Percentiles rank a stretch among this genome's conserved stretches.
Conservation (phyloP, 2,329 filamentous ascomycete species). For the Sclerotinia sclerotiorum region DNA sequence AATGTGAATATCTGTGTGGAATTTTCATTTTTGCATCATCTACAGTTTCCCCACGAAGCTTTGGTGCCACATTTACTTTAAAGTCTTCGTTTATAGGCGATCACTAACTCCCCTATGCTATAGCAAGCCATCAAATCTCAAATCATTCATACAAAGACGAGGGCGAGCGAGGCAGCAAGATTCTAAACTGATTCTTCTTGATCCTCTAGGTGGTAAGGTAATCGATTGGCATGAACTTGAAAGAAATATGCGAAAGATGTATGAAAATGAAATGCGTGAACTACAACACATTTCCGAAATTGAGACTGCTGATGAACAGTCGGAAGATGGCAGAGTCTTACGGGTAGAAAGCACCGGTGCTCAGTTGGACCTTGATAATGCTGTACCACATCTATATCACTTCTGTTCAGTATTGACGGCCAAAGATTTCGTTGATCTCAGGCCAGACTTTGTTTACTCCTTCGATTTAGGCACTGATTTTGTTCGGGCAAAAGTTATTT, state of each 20-base stretch:
- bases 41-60: not conserved
- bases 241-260: conserved; percentile 59
- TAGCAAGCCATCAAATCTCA: conserved; percentile 57
- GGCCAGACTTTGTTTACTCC: conserved; percentile 63
- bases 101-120: not conserved
- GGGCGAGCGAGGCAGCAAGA: conserved; percentile 62
- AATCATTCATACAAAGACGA: conserved; percentile 64
- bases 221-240: conserved; percentile 67
- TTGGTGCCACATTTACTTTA: not conserved
- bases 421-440: conserved; percentile 59
- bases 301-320: conserved; percentile 39
- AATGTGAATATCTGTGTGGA: not conserved
- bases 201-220: conserved; percentile 32
- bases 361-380: conserved; percentile 70
- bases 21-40: not conserved
- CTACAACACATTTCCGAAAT: conserved; percentile 30
- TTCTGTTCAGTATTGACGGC: conserved; percentile 65
- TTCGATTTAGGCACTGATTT: conserved; percentile 44
- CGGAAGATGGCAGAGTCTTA: conserved; percentile 41
- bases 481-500: conserved; percentile 60
- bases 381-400: conserved; percentile 74
- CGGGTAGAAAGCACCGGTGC: conserved; percentile 53
- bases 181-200: conserved; percentile 44
- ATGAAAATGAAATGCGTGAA: conserved; percentile 41
- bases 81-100: not conserved